These are phyloP conservation scores for Cornus controversa DNA, from an alignment of 148 eudicot species.

Conservation along the genomic window DNA sequence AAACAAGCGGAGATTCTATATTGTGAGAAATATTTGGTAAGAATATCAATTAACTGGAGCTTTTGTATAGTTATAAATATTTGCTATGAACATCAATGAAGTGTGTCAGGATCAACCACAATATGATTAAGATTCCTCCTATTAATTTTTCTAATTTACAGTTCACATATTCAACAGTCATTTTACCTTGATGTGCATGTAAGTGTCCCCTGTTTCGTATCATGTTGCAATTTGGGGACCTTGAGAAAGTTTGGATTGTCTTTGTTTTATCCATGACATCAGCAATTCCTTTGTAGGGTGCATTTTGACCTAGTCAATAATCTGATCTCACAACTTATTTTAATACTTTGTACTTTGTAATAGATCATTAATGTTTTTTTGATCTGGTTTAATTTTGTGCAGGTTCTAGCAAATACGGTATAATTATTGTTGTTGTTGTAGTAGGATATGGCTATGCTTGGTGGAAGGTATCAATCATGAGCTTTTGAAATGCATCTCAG, in stretches of 20 bases:
- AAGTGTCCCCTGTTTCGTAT: background rate
- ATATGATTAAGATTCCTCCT: no score
- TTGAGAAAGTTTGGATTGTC: background rate
- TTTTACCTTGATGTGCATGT: no score
- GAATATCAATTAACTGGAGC: no score
- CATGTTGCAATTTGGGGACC: background rate
- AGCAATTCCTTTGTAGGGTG: background rate
- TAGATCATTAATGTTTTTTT: conserved; percentile 2
- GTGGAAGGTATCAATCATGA: conserved; percentile 82
- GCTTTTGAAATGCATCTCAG: background rate
- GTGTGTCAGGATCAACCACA: background rate
- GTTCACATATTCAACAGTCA: no score
- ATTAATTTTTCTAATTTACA: no score
- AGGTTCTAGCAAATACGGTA: conserved; percentile 73
- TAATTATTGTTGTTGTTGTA: conserved; percentile 54
- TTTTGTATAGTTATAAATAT: background rate
- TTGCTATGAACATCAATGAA: background rate
- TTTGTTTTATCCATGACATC: background rate
- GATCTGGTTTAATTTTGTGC: conserved; percentile 17
- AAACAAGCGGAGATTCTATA: background rate
- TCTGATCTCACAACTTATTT: background rate
- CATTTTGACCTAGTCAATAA: background rate
- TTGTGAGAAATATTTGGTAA: background rate
- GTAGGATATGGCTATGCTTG: conserved; percentile 80
- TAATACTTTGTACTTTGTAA: background rate